Percentiles rank a stretch among this genome's conserved stretches.
Evolutionary conservation across 2,329 filamentous ascomycete genomes (phyloP).

Genomic region (Apiospora saccharicola): DNA sequence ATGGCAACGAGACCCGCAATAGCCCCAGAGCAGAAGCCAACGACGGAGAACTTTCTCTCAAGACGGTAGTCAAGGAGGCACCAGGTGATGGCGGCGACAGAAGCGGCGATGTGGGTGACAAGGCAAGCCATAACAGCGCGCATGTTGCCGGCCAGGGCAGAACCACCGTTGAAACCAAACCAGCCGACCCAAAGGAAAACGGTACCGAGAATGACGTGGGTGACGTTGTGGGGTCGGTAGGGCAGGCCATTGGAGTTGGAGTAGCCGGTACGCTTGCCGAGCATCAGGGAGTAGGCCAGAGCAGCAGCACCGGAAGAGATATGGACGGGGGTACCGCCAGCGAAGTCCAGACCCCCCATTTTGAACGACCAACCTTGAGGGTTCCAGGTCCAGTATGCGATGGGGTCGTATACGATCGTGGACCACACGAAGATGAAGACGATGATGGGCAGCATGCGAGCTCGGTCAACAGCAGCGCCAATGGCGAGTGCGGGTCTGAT

Average conservation of each 20-base stretch:
- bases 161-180: constrained; percentile 95
- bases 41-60: constrained; percentile 93
- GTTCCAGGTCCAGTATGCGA: constrained; percentile 84
- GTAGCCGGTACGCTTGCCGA: constrained; percentile 73
- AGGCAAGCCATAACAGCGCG: constrained; percentile 89
- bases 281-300: constrained; percentile 76
- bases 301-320: constrained; percentile 76
- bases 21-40: constrained; percentile 90
- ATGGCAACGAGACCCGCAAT: constrained; percentile 90
- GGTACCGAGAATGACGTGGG: constrained; percentile 76
- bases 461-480: constrained; percentile 67
- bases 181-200: constrained; percentile 90
- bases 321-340: constrained; percentile 78
- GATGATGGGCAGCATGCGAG: constrained; percentile 66
- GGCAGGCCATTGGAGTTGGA: constrained; percentile 66
- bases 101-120: constrained; percentile 87
- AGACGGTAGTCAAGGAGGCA: constrained; percentile 86
- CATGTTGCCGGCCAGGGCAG: constrained; percentile 81
- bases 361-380: constrained; percentile 74
- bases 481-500: constrained; percentile 63
- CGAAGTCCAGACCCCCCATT: constrained; percentile 76
- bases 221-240: constrained; percentile 77
- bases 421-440: constrained; percentile 76
- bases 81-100: constrained; percentile 83
- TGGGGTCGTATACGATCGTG: constrained; percentile 75